phyloP scores from a whole-genome alignment of 2,329 filamentous ascomycete species.

The Dryadomyces sulphureus region DNA sequence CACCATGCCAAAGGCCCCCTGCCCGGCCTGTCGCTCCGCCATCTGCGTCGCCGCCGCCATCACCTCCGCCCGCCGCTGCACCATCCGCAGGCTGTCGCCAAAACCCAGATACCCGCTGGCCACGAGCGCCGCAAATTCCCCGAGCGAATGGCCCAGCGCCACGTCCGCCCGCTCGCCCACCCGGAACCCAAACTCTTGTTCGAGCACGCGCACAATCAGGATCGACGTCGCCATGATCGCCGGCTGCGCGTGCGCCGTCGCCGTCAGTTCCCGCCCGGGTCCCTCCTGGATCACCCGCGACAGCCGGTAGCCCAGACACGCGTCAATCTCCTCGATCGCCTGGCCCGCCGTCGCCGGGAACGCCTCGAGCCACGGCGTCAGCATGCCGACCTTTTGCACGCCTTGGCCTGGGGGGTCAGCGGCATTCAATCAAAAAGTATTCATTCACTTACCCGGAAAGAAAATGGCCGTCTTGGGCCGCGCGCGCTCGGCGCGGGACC shows the following conservation, averaged over 20 bases:
- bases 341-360: conserved; percentile 65
- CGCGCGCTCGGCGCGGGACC: background rate
- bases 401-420: conserved; percentile 51
- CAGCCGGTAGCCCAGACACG: conserved; percentile 57
- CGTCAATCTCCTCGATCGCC: conserved; percentile 78
- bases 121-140: conserved; percentile 84
- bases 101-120: conserved; percentile 70
- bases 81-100: conserved; percentile 61
- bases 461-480: conserved; percentile 39
- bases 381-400: conserved; percentile 80
- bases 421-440: background rate
- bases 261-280: conserved; percentile 60
- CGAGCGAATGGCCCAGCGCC: conserved; percentile 77
- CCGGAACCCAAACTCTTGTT: conserved; percentile 70
- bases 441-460: conserved; percentile 33
- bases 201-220: conserved; percentile 74
- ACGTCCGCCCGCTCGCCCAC: conserved; percentile 60
- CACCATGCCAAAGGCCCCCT: conserved; percentile 86
- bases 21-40: conserved; percentile 49
- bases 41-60: conserved; percentile 65
- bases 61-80: conserved; percentile 62
- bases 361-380: conserved; percentile 68
- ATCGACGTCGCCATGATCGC: conserved; percentile 94
- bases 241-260: conserved; percentile 79
- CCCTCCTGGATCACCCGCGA: conserved; percentile 67